These are phyloP conservation scores for Paecilomyces formosus DNA, from an alignment of 2,329 filamentous ascomycete species.

Conservation along the genomic window DNA sequence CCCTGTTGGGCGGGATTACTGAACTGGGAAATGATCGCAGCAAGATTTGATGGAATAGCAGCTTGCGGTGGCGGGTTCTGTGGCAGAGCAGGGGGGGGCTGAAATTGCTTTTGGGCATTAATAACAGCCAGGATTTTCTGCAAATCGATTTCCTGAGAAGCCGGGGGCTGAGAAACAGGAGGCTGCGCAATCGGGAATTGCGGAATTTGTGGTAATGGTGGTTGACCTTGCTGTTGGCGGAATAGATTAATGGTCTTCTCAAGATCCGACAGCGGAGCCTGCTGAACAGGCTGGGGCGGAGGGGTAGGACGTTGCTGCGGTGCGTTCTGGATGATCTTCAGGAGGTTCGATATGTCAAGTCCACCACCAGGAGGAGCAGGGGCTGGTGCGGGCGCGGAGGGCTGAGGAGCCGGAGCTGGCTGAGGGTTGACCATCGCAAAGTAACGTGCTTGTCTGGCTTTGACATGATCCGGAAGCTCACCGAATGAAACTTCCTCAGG, in stretches of 20 bases:
- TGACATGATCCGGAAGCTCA: slow-evolving; percentile 32
- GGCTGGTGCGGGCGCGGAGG: slow-evolving; percentile 11
- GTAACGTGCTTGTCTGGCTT: slow-evolving; percentile 38
- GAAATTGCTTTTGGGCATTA: slow-evolving; percentile 28
- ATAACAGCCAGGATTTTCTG: slow-evolving; percentile 33
- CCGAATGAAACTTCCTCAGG: slow-evolving; percentile 34
- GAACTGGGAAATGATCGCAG: slow-evolving; percentile 27
- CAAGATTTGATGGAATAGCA: slow-evolving; percentile 24
- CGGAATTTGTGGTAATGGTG: slow-evolving; percentile 19
- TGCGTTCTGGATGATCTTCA: slow-evolving; percentile 32
- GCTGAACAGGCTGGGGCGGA: slow-evolving; percentile 18
- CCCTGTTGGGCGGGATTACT: slow-evolving; percentile 16
- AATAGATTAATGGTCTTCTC: slow-evolving; percentile 34
- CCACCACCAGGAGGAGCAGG: slow-evolving; percentile 11
- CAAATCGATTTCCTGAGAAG: slow-evolving; percentile 25
- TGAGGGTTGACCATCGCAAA: slow-evolving; percentile 29
- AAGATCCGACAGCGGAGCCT: slow-evolving; percentile 19
- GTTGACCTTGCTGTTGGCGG: slow-evolving; percentile 22
- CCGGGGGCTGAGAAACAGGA: slow-evolving; percentile 14
- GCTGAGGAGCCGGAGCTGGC: slow-evolving; percentile 14
- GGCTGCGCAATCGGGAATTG: slow-evolving; percentile 12
- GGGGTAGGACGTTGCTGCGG: slow-evolving; percentile 24
- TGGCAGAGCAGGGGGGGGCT: slow-evolving; percentile 17
- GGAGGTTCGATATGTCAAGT: slow-evolving; percentile 33
- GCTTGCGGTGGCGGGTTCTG: slow-evolving; percentile 17